Base-by-base conservation (phyloP, 164 flowering plant species). In the Liquidambar formosana region DNA sequence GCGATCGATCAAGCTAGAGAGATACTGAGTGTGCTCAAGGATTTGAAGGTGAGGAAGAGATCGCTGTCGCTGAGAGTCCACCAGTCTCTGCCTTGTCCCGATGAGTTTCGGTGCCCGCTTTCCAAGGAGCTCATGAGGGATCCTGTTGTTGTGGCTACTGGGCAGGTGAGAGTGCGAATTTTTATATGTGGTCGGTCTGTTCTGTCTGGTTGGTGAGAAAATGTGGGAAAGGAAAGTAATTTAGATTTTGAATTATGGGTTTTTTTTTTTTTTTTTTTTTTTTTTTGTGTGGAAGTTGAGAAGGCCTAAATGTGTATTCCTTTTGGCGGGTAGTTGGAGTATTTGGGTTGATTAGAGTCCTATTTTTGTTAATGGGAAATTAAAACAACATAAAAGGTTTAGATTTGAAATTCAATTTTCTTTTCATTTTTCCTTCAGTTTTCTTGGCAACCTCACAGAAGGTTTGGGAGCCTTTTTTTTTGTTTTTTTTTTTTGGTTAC, bases 41-140 rank as follows among this genome's bases (percentile, higher is more conserved):
- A 81, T 49, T 72, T 81, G 74, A 88, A 79, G 66, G 28, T 71
- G 64, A 68, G 27, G 61, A 81, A 72, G 75, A 71, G 68, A 64
- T 70, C 85, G 22, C 61, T 65, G 21, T 82, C 87, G 46, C 48
- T 79, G 45, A 76, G 71, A 69, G 25, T 72, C 8, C 73, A 61
- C 62, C 56, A 45, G 8, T 38, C 41, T 1, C 64, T 67, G 66
- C 68, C 71, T 59, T 74, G 71, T 63, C 96, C 92, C 8, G 81
- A 76, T 8, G 85, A 81, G 61, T 90, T 85, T 61, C 75, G 72
- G 5, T 90, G 96, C 68, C 90, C 93, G 14, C 73, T 90, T 26
- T 90, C 96, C 11, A 78, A 76, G 22, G 78, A 81, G 66, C 58
- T 90, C n/a, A 90, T 90, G 92, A 81, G 62, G 57, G 92, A 90